Evolutionary conservation across 2,329 filamentous ascomycete genomes (phyloP).

Genomic region (Colletotrichum truncatum): DNA sequence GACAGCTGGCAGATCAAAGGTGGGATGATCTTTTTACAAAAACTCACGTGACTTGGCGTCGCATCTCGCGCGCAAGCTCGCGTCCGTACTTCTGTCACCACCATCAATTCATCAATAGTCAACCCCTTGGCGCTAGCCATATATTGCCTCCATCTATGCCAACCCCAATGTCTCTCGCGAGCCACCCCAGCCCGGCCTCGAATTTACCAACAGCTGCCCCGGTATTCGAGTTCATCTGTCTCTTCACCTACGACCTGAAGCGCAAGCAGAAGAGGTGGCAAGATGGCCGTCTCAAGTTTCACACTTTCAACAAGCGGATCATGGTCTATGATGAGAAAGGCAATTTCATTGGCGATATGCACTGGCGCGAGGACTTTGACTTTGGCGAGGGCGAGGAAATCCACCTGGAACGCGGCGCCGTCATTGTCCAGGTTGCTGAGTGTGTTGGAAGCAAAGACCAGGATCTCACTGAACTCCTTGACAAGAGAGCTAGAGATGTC

Average conservation of each 20-base stretch:
- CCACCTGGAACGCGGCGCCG: slow-evolving; percentile 76
- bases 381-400: slow-evolving; percentile 86
- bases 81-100: neutral
- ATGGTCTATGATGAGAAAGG: slow-evolving; percentile 89
- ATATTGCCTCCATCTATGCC: neutral
- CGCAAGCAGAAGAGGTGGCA: slow-evolving; percentile 94
- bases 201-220: slow-evolving; percentile 69
- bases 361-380: slow-evolving; percentile 77
- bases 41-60: slow-evolving; percentile 3
- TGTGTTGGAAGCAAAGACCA: slow-evolving; percentile 77
- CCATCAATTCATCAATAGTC: neutral
- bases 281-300: slow-evolving; percentile 87
- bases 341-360: slow-evolving; percentile 84
- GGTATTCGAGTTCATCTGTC: slow-evolving; percentile 84
- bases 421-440: slow-evolving; percentile 84
- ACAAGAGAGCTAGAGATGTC: slow-evolving; percentile 71
- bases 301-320: slow-evolving; percentile 88
- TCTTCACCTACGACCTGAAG: slow-evolving; percentile 86
- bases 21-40: neutral
- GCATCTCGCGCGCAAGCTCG: neutral
- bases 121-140: neutral
- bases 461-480: slow-evolving; percentile 79
- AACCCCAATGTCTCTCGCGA: slow-evolving; percentile 1
- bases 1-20: neutral
- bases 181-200: neutral